Evolutionary conservation across 2,329 filamentous ascomycete species (phyloP), one percentile per base, ranked within the genome.

Genomic region (Aspergillus fumigatus): DNA sequence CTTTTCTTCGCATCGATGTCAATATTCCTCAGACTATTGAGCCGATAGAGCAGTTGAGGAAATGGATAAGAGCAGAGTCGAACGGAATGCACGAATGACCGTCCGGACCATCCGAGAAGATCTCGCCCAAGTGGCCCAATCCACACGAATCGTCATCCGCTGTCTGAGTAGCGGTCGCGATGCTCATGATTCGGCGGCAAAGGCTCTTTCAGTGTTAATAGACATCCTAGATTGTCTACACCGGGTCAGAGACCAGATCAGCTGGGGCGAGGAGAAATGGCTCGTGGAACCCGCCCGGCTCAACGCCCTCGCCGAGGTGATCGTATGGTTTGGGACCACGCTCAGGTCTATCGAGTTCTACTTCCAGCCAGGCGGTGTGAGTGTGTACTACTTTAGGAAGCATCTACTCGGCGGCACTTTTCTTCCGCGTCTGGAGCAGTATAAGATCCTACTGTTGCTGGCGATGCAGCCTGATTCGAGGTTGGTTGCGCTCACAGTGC

Each of bases 291-390:
- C 58, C 1, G 23, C 54, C 0, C 66, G 68, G 3, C 59, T 71
- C 1, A 29, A 40, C 1, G 57, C 32, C 1, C 52, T 72, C 3
- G 57, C 57, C 3, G 67, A 71, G 35, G 19, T 69, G 3, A 54
- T 69, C 0, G n/a, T 21, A 0, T 65, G 52, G 27, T 69, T 69
- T 25, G 63, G 59, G 10, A 59, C 57, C 9, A 69, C 59, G 0
- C 59, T 70, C 38, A 59, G 60, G 25, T 53, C 65, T 0, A 62
- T 72, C 26, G 68, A 71, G 54, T 8, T 65, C 0, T 67, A 70
- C 32, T 65, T 72, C 26, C 70, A 72, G 35, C 69, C 70, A 0
- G 70, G 69, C 7, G 70, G 69, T 3, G 65, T 71, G 8, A 64
- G 65, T 9, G 57, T 61, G 17, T 48, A 55, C 2, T 64, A 60